Base-by-base conservation (phyloP, 2,329 filamentous ascomycete species). In the Nectriaceae sp. region DNA sequence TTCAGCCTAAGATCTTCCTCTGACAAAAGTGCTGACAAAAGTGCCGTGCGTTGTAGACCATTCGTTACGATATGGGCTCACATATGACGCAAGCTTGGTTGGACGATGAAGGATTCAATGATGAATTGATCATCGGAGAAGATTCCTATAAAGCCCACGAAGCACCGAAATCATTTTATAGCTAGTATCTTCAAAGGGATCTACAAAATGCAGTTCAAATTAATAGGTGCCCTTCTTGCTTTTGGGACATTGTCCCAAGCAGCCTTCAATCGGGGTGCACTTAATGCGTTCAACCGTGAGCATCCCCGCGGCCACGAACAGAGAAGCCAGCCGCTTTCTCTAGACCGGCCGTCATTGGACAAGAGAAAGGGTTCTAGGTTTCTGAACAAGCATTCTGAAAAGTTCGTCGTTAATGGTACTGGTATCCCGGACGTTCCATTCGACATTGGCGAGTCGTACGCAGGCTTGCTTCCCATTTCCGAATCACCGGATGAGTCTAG, bases 391-490 rank as follows among this genome's bases (percentile, higher is more conserved):
- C 29, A 53, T 2, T 55, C 55, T 0, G 29, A 62, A 21, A 62
- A 77, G 54, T 88, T 84, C 52, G 78, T 75, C 19, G 82, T 89
- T 35, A 79, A 90, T 56, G 83, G 87, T 3, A 77, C 74, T 3
- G 73, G 67, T 1, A 79, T 90, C 40, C 88, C 88, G 0, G 84
- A 89, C 16, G 83, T 90, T 1, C 63, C 77, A 21, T 91, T 88
- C 52, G 86, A 90, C 52, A 71, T 89, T 36, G 79, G 80, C 45
- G 83, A 87, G 66, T 83, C 79, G 0, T 87, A 86, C 55, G 78
- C 83, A n/a, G 84, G 84, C 16, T 64, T 80, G 16, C 64, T 87
- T 21, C 82, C 84, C 5, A 81, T 87, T 44, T 76, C 75, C 2
- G 67, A 70, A 31, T 62, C 72, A 15, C 65, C 71, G 0, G 63